Conservation (phyloP, 345 rosid species). For the Populus deltoides region DNA sequence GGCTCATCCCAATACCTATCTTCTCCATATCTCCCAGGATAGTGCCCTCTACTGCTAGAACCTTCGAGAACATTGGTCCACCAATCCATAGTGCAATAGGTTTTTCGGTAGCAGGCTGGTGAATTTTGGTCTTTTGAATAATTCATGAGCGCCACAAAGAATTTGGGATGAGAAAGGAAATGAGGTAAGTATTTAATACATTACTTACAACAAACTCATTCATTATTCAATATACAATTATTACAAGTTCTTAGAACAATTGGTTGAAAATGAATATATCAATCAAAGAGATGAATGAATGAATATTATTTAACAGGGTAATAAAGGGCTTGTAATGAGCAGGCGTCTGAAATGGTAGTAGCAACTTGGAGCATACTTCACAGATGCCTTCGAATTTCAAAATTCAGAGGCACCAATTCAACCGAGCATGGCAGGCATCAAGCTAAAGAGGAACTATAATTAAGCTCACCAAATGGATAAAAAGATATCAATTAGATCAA, state of each 20-base stretch:
- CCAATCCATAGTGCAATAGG: conserved; percentile 69
- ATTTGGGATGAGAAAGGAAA: conserved; percentile 11
- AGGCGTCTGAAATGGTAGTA: conserved; percentile 3
- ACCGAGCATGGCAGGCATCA: conserved; percentile 3
- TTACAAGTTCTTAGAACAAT: background rate
- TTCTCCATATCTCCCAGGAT: conserved; percentile 48
- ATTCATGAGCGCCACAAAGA: conserved; percentile 16
- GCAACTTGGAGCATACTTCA: background rate
- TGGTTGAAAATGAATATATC: background rate
- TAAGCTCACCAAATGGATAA: conserved; percentile 3
- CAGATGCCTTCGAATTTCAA: background rate
- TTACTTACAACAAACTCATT: background rate
- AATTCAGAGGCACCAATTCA: background rate
- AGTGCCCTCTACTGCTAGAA: conserved; percentile 51
- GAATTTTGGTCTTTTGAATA: conserved; percentile 36
- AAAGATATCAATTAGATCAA: conserved; percentile 2
- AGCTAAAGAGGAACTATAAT: background rate
- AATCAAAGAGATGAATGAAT: background rate
- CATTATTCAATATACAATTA: background rate
- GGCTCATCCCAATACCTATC: conserved; percentile 51
- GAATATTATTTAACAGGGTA: background rate
- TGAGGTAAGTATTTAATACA: background rate
- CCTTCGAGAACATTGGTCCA: conserved; percentile 70
- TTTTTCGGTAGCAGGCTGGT: conserved; percentile 14
- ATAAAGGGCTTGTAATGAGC: background rate